Conservation (phyloP, 2,329 filamentous ascomycete genomes). For the Aureobasidium sp. region DNA sequence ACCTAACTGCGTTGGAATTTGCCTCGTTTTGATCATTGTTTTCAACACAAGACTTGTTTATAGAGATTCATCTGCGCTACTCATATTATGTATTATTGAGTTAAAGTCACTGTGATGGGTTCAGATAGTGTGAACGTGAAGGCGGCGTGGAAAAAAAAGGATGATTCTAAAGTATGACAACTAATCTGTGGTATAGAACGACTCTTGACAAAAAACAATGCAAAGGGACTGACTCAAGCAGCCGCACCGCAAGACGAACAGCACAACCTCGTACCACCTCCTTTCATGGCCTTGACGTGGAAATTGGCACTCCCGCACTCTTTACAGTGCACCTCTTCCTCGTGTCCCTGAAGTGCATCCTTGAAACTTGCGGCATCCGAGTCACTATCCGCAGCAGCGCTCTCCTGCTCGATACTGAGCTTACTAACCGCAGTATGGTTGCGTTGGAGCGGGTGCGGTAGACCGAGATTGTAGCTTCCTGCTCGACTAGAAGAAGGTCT, state of each 20-base stretch:
- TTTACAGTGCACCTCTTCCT: slow-evolving; percentile 38
- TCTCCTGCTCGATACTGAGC: slow-evolving; percentile 47
- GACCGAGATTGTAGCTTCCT: slow-evolving; percentile 1
- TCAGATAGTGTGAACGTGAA: background rate
- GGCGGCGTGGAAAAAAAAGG: background rate
- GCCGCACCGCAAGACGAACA: slow-evolving; percentile 48
- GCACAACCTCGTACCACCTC: slow-evolving; percentile 48
- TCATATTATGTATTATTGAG: background rate
- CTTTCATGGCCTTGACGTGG: slow-evolving; percentile 50
- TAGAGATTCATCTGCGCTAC: background rate
- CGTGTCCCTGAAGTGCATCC: slow-evolving; percentile 35
- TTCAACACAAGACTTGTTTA: background rate
- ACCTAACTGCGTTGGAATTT: background rate
- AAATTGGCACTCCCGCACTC: slow-evolving; percentile 57
- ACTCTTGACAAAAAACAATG: background rate
- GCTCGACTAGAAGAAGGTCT: background rate
- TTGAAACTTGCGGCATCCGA: slow-evolving; percentile 42
- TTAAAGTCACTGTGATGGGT: background rate
- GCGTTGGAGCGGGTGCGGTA: slow-evolving; percentile 26
- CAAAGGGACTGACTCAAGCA: background rate
- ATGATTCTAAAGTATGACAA: background rate
- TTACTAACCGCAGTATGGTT: slow-evolving; percentile 45
- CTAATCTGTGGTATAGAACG: background rate
- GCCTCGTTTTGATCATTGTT: background rate
- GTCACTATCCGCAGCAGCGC: slow-evolving; percentile 27